Conservation (phyloP, 352 stramenopile species). For the Phytopythium vexans region DNA sequence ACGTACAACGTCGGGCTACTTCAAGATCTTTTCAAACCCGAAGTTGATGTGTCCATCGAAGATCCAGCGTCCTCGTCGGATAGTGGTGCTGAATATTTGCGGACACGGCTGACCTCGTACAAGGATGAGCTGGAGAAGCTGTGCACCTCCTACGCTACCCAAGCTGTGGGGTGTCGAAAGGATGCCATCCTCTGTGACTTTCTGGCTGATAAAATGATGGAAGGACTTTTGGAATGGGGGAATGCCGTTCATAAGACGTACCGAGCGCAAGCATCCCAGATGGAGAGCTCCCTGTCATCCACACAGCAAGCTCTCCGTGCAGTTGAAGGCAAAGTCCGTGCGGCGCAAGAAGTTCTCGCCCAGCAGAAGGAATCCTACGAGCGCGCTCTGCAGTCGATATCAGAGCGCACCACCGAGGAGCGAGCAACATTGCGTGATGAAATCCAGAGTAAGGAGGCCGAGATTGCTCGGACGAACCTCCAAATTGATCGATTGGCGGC, state of each 20-base stretch:
- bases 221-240: conserved; percentile 57
- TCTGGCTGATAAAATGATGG: conserved; percentile 43
- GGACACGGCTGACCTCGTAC: conserved; percentile 31
- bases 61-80: conserved; percentile 8
- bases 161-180: conserved; percentile 24
- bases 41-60: conserved; percentile 8
- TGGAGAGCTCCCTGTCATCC: conserved; percentile 31
- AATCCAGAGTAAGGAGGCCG: conserved; percentile 54
- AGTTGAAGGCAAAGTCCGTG: conserved; percentile 57
- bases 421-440: conserved; percentile 37
- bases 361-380: conserved; percentile 70
- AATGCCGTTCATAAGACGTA: conserved; percentile 44
- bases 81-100: conserved; percentile 33
- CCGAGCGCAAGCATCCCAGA: conserved; percentile 34
- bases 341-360: conserved; percentile 46
- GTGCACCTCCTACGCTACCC: conserved; percentile 44
- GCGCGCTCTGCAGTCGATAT: conserved; percentile 47
- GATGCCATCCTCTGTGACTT: conserved; percentile 37
- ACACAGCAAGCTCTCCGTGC: conserved; percentile 43
- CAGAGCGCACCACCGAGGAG: conserved; percentile 50
- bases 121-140: conserved; percentile 27
- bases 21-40: conserved; percentile 29
- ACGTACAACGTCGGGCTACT: conserved; percentile 48
- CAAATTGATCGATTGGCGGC: conserved; percentile 52
- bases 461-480: conserved; percentile 49